phyloP scores from a whole-genome alignment of 805 yeast species.

The Sporopachydermia lactativora region DNA sequence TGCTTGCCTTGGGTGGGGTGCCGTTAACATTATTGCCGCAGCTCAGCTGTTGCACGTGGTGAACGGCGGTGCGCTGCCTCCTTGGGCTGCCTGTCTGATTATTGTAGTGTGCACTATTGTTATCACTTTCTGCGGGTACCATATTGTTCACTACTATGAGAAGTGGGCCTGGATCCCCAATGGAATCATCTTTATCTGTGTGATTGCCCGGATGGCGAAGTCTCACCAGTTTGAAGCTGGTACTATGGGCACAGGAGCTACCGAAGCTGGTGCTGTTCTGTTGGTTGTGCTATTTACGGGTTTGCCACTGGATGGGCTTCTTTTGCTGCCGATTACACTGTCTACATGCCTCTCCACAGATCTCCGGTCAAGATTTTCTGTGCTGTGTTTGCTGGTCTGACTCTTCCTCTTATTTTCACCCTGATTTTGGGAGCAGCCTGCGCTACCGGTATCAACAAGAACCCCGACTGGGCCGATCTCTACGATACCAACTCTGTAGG shows the following conservation, averaged over 20 bases:
- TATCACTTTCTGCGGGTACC: conserved; percentile 76
- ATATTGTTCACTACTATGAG: conserved; percentile 68
- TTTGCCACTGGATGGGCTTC: conserved; percentile 94
- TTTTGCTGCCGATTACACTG: conserved; percentile 84
- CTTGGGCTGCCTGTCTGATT: conserved; percentile 83
- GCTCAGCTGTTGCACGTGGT: conserved; percentile 74
- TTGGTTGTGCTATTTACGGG: conserved; percentile 75
- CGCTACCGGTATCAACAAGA: conserved; percentile 46
- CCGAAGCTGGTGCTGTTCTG: conserved; percentile 67
- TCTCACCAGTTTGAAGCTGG: conserved; percentile 51
- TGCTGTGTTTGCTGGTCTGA: conserved; percentile 49
- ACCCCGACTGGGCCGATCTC: conserved; percentile 29
- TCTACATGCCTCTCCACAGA: conserved; percentile 62
- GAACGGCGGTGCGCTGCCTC: conserved; percentile 53
- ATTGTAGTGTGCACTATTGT: conserved; percentile 48
- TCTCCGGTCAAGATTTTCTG: conserved; percentile 46
- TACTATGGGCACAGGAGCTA: conserved; percentile 37
- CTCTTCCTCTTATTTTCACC: conserved; percentile 55
- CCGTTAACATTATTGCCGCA: conserved; percentile 80
- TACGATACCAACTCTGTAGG: conserved; percentile 51
- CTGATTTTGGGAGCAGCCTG: conserved; percentile 80
- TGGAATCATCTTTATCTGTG: conserved; percentile 53
- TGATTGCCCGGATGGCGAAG: conserved; percentile 62
- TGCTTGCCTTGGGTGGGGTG: conserved; percentile 93
- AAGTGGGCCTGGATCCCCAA: conserved; percentile 85